These are phyloP conservation scores for Pseudoperonospora humuli DNA, from an alignment of 352 stramenopile genomes.

Conservation along the genomic window DNA sequence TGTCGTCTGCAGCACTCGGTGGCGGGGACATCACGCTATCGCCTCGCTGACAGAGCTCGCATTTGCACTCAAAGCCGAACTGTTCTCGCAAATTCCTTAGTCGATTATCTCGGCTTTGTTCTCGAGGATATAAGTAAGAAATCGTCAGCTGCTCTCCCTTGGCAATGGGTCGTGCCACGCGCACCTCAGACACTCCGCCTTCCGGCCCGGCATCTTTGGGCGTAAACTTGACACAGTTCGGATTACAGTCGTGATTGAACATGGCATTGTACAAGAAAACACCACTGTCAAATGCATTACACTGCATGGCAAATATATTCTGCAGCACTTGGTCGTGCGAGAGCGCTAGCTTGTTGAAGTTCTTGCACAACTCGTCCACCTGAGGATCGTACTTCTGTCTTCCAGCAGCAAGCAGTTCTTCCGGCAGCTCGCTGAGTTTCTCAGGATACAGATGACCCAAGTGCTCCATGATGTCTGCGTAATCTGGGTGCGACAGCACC, in stretches of 20 bases:
- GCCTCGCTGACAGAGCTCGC: constrained; percentile 54
- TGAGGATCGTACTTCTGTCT: constrained; percentile 48
- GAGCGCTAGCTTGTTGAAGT: constrained; percentile 42
- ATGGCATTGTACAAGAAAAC: constrained; percentile 92
- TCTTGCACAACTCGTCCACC: constrained; percentile 41
- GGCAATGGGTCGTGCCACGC: constrained; percentile 72
- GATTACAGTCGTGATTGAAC: constrained; percentile 92
- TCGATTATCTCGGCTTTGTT: constrained; percentile 79
- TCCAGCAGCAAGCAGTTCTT: constrained; percentile 41
- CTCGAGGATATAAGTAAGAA: constrained; percentile 88
- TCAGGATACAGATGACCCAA: constrained; percentile 84
- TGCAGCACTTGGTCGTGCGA: constrained; percentile 74
- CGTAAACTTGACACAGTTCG: constrained; percentile 93
- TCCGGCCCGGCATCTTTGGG: constrained; percentile 31
- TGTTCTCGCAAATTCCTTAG: constrained; percentile 84
- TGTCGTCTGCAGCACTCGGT: constrained; percentile 10
- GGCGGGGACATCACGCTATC: constrained; percentile 54
- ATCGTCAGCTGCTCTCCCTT: constrained; percentile 90
- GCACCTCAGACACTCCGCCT: constrained; percentile 85
- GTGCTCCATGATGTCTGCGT: constrained; percentile 58
- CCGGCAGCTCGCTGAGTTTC: constrained; percentile 60
- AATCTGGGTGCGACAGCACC: constrained; percentile 68
- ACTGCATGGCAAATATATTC: constrained; percentile 87
- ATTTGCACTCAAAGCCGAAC: constrained; percentile 86
- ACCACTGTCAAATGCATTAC: constrained; percentile 91